Evolutionary conservation across 208 protist genomes (phyloP), one percentile per base, ranked within the genome.

Genomic region (Leishmania amazonensis): DNA sequence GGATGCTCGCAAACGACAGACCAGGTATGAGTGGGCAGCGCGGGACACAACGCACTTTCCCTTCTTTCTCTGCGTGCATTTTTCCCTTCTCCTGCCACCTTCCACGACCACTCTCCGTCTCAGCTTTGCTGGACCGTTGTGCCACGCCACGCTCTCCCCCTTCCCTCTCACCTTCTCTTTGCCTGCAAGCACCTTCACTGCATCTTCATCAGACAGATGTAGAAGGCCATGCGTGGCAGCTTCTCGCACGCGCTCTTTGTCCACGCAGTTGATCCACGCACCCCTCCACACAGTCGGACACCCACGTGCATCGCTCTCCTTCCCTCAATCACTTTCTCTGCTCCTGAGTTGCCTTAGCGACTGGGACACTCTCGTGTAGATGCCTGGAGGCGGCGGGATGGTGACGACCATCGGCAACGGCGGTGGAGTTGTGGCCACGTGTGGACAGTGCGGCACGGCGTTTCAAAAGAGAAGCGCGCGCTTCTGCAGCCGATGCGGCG

Each of bases 401-500:
- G 76, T 62, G 68, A 78, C 70, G 28, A 40, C 62, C 24, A 65
- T 28, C 71, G 70, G 53, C 67, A 49, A 65, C 47, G 72, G 51
- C 31, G 21, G 78, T 6, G 40, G 53, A 13, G 57, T 57, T 42
- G 35, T 47, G 38, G 57, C 53, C 5, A 60, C 80, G 51, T 97
- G 94, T 65, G 70, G 85, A 11, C 76, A 90, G 38, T 98, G 95
- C 84, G 91, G 93, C 40, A 75, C 92, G 24, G n/a, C 82, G 19
- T 96, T 93, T 78, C 93, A 80, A 51, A 95, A 93, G 64, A 9
- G 79, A 6, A 96, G 81, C 28, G 95, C 95, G 4, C 93, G 93
- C 74, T 98, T 98, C 75, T 98, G 95, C 74, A 89, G 88, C 54
- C 94, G 94, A 75, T 98, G 95, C 80, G 95, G 95, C 28, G 83